Evolutionary conservation across 352 stramenopile genomes (phyloP).

Genomic region (Globisporangium cederbergense): DNA sequence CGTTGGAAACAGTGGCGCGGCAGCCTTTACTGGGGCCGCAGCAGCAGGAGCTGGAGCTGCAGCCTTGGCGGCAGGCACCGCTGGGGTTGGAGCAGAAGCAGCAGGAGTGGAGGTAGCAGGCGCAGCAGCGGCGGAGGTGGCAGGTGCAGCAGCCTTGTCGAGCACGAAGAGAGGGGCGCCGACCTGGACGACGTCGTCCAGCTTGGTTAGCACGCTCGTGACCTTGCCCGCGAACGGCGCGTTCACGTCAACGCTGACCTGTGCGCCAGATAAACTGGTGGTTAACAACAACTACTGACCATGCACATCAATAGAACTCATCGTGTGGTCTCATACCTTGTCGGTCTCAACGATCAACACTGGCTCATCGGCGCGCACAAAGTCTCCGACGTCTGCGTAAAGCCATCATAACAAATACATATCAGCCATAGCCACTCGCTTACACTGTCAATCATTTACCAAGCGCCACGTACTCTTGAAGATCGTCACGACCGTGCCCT

Average conservation of each 20-base stretch:
- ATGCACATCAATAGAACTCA: neutral
- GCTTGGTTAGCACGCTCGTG: constrained; percentile 90
- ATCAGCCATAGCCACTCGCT: neutral
- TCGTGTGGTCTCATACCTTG: constrained; percentile 78
- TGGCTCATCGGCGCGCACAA: constrained; percentile 93
- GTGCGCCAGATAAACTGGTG: neutral
- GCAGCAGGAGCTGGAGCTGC: constrained; percentile 26
- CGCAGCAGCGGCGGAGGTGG: constrained; percentile 14
- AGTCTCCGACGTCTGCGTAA: constrained; percentile 89
- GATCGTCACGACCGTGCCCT: constrained; percentile 95
- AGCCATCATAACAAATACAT: neutral
- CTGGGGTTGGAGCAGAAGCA: constrained; percentile 14
- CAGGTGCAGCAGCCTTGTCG: constrained; percentile 62
- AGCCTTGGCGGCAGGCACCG: constrained; percentile 22
- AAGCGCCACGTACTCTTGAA: constrained; percentile 54
- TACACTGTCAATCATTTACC: neutral
- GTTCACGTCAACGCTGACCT: constrained; percentile 91
- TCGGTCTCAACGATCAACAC: constrained; percentile 98
- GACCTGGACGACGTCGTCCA: constrained; percentile 96
- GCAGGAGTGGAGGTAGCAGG: constrained; percentile 15
- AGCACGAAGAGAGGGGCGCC: constrained; percentile 90
- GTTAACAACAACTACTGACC: neutral
- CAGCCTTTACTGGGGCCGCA: constrained; percentile 18
- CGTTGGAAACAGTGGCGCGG: constrained; percentile 10
- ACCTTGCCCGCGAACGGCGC: constrained; percentile 89